These are phyloP conservation scores for Alternaria panax DNA, from an alignment of 2,329 filamentous ascomycete genomes.

Conservation along the genomic window DNA sequence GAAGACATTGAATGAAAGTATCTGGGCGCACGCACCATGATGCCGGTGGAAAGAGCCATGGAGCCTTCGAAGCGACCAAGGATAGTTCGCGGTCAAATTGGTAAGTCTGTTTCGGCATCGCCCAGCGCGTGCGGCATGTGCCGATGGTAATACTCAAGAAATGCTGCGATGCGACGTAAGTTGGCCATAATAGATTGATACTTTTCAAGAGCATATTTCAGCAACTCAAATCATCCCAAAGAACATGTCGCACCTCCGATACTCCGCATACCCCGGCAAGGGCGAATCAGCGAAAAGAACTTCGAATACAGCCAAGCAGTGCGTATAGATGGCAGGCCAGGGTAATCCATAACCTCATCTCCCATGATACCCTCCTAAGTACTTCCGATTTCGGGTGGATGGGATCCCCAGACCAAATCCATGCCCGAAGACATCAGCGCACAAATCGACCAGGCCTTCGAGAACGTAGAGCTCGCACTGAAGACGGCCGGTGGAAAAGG, in stretches of 20 bases:
- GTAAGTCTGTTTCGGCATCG: background rate
- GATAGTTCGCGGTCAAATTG: background rate
- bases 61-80: background rate
- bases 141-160: background rate
- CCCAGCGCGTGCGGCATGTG: background rate
- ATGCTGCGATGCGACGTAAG: background rate
- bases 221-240: background rate
- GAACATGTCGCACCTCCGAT: constrained; percentile 36
- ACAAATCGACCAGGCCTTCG: constrained; percentile 58
- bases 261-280: constrained; percentile 50
- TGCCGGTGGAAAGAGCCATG: background rate
- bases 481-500: constrained; percentile 63
- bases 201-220: too few species aligned
- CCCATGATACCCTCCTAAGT: background rate
- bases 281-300: constrained; percentile 47
- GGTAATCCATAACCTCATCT: constrained; percentile 22
- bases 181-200: too few species aligned
- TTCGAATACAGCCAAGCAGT: constrained; percentile 48
- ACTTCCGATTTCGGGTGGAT: constrained; percentile 38
- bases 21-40: background rate
- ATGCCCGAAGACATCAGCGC: constrained; percentile 32
- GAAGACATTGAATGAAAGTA: background rate
- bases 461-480: constrained; percentile 63
- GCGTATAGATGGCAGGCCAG: constrained; percentile 49
- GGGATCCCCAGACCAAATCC: constrained; percentile 35